Conservation (phyloP, 306 rosid species). For the Sicyos baderoa region DNA sequence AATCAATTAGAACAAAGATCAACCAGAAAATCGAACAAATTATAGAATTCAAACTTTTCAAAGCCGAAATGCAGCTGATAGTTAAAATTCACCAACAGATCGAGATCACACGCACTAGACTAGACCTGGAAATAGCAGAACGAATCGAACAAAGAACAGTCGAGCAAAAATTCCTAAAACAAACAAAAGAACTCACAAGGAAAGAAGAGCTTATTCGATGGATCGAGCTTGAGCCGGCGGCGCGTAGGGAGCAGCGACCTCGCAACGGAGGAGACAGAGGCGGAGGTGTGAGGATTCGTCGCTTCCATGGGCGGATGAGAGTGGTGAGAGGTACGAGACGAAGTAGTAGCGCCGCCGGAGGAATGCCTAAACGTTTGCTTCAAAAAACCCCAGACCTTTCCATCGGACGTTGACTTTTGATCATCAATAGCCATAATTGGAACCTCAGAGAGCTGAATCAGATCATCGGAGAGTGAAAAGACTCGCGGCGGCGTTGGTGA, state of each 20-base stretch:
- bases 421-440: conserved; percentile 58
- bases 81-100: conserved; percentile 1
- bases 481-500: background rate
- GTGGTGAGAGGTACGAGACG: conserved; percentile 23
- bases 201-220: conserved; percentile 76
- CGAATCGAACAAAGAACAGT: no score
- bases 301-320: conserved; percentile 38
- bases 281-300: conserved; percentile 41
- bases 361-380: conserved; percentile 68
- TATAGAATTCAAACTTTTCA: background rate
- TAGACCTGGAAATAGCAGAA: conserved; percentile 11
- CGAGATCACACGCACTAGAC: conserved; percentile 3
- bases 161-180: background rate
- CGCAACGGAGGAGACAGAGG: conserved; percentile 82
- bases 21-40: background rate
- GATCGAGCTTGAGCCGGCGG: conserved; percentile 98
- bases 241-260: conserved; percentile 82
- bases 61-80: conserved; percentile 6
- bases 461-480: conserved; percentile 23
- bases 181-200: conserved; percentile 53
- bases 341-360: conserved; percentile 26
- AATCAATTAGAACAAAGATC: conserved; percentile 7
- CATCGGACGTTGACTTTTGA: conserved; percentile 61
- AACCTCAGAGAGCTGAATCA: conserved; percentile 18
- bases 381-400: conserved; percentile 84